These are phyloP conservation scores for Neonectria neomacrospora DNA, from an alignment of 2,329 filamentous ascomycete species.

Conservation along the genomic window DNA sequence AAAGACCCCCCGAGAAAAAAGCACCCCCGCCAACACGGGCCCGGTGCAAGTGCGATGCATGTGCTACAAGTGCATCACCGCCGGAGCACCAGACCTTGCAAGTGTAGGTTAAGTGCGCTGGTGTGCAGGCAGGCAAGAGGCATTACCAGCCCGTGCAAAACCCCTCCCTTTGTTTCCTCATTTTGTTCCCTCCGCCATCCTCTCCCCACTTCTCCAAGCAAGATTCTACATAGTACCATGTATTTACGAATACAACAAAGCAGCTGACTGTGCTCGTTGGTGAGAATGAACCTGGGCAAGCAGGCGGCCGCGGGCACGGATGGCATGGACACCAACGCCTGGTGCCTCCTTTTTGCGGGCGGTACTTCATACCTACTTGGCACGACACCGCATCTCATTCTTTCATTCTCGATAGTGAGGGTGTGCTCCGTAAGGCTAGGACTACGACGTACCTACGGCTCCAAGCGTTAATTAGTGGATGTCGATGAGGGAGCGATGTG, in stretches of 20 bases:
- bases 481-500: not conserved
- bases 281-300: not conserved
- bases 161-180: not conserved
- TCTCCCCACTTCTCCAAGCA: not conserved
- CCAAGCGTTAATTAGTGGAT: not conserved
- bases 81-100: not conserved
- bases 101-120: constrained; percentile 1
- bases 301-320: not conserved
- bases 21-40: not conserved
- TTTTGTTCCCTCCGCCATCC: not conserved
- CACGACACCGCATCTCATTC: not conserved
- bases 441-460: not conserved
- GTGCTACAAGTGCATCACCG: not conserved
- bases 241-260: not conserved
- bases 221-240: not conserved
- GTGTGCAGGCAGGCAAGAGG: not conserved
- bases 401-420: constrained; percentile 3
- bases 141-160: not conserved
- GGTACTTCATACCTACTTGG: not conserved
- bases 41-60: constrained; percentile 9
- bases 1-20: not conserved
- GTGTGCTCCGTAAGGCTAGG: not conserved
- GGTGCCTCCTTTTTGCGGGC: constrained; percentile 20
- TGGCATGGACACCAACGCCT: constrained; percentile 25
- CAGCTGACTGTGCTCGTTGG: constrained; percentile 10